Conservation (phyloP, 352 stramenopile species). For the Bremia lactucae region DNA sequence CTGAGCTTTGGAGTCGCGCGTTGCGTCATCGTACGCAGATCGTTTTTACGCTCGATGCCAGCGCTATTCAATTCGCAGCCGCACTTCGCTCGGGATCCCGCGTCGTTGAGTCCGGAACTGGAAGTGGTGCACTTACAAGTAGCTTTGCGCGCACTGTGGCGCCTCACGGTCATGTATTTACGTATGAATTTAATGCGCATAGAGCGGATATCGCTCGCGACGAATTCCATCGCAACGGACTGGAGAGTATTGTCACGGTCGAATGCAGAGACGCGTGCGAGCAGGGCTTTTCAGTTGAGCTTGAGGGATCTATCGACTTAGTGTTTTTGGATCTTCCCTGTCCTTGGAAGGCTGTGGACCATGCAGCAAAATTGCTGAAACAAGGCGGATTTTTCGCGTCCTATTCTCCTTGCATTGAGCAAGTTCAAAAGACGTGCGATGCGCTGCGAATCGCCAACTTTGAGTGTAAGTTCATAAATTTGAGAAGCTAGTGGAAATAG, state of each 20-base stretch:
- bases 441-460: conserved; percentile 67
- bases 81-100: conserved; percentile 85
- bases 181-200: conserved; percentile 97
- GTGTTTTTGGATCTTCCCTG: conserved; percentile 97
- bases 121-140: conserved; percentile 89
- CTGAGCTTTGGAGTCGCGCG: conserved; percentile 93
- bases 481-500: background rate
- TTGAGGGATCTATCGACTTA: conserved; percentile 81
- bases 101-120: conserved; percentile 88
- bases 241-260: conserved; percentile 87
- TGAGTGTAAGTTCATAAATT: conserved; percentile 39
- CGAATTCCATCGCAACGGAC: conserved; percentile 90
- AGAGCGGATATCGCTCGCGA: conserved; percentile 85
- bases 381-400: conserved; percentile 88
- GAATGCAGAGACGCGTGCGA: conserved; percentile 93
- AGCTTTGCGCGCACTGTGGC: conserved; percentile 86
- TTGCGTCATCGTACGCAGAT: conserved; percentile 94
- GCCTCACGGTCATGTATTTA: conserved; percentile 89
- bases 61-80: conserved; percentile 87
- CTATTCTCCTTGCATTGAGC: conserved; percentile 99
- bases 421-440: conserved; percentile 89
- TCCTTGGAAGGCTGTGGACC: conserved; percentile 91
- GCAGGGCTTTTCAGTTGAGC: conserved; percentile 63
- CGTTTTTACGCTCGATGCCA: conserved; percentile 92
- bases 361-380: conserved; percentile 90